Evolutionary conservation across 441 rosid species (phyloP), one percentile per base, ranked within the genome.

Genomic region (Gossypium aridum): DNA sequence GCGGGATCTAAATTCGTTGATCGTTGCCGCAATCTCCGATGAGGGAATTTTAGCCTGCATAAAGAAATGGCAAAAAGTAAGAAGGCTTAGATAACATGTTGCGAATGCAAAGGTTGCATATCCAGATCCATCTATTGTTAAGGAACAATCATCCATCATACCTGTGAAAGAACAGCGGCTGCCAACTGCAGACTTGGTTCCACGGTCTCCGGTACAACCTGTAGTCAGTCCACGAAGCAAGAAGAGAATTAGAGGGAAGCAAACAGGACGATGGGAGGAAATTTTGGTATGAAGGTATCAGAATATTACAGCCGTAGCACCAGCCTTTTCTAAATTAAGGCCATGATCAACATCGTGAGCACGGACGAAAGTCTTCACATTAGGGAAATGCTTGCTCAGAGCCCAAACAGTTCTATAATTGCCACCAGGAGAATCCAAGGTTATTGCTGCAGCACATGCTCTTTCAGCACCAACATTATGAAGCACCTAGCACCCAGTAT

Each of bases 321-420:
- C 97, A 7, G 98, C 99, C 80, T 96, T 96, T 60, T 96, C 99
- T 86, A 96, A 82, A 78, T 92, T 96, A 71, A 96, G 86, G 76
- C 99, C 99, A 73, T 96, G 96, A 76, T 89, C 99, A 82, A 96
- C 96, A 81, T 93, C 99, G 28, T 96, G 99, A 74, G 99, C 99
- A 70, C 98, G 98, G 49, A 96, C 98, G 80, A 90, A 93, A 53
- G 98, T 96, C 79, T 93, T 96, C 77, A 92, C 97, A 13, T 96
- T 93, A 34, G 99, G 99, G 78, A 89, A 96, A 77, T 92, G 84
- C 90, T 96, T 96, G 97, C 85, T 96, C 79, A 96, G 82, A 74
- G 99, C 98, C 98, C 99, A 96, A 49, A 96, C 99, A 80, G 97
- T 89, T 89, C 99, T 88, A 84, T 92, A 96, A 77, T 96, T 96